phyloP scores from a whole-genome alignment of 176 grass and related monocot species.

The Oryza meridionalis region DNA sequence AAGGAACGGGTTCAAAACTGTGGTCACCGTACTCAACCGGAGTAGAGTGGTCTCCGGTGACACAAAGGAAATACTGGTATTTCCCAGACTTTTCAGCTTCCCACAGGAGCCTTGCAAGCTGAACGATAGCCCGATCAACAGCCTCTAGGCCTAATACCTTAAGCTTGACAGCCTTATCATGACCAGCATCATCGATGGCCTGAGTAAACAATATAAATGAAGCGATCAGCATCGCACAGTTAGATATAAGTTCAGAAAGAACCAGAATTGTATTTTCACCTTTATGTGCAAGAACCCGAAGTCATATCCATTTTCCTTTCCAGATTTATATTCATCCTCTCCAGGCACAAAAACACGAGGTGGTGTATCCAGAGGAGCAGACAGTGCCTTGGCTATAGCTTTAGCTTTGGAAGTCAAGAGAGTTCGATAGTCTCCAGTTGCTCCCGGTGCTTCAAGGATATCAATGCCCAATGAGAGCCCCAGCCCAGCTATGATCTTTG shows the following conservation, averaged over 20 bases:
- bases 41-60: conserved; percentile 95
- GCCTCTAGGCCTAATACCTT: conserved; percentile 86
- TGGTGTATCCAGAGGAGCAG: conserved; percentile 66
- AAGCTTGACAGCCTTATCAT: conserved; percentile 88
- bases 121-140: conserved; percentile 79
- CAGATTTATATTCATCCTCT: conserved; percentile 71
- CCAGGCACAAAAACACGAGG: conserved; percentile 84
- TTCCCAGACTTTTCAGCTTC: conserved; percentile 72
- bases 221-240: conserved; percentile 17
- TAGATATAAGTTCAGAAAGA: conserved; percentile 15
- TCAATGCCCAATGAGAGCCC: conserved; percentile 89
- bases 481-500: conserved; percentile 95
- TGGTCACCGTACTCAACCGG: conserved; percentile 95
- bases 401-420: conserved; percentile 89
- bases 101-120: conserved; percentile 81
- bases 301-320: conserved; percentile 76
- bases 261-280: conserved; percentile 47
- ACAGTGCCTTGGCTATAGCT: conserved; percentile 79
- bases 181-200: conserved; percentile 95
- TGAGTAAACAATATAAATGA: conserved; percentile 30
- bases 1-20: conserved; percentile 87
- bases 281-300: conserved; percentile 97
- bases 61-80: conserved; percentile 74
- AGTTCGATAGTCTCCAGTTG: conserved; percentile 95
- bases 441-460: conserved; percentile 95